Evolutionary conservation across 257 asterid genomes (phyloP), one percentile per base, ranked within the genome.

Genomic region (Nicotiana undulata): DNA sequence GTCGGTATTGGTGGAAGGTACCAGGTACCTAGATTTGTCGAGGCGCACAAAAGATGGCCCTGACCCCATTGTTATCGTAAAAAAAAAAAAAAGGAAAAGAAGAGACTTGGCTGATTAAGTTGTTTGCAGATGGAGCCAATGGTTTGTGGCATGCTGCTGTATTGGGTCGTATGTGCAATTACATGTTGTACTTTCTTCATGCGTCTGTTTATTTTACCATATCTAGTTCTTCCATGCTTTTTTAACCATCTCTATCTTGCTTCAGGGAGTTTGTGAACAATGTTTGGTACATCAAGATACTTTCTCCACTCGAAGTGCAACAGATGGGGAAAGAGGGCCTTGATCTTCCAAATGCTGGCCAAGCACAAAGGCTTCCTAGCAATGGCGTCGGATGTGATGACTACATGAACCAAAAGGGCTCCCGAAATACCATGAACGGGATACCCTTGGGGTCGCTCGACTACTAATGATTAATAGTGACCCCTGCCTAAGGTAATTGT

Each of bases 281-380:
- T 46, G 98, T 95, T 18, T 89, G 93, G 94, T 91, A 89, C 82
- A 93, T 95, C 92, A 95, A 93, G 92, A 95, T 95, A 75, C 92
- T 95, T 63, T 93, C 98, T 68, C 97, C 99, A 6, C 85, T 79
- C 17, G 97, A 95, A 87, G 98, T 93, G 90, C 98, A 93, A 81
- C 99, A 95, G 82, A 92, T 95, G 98, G 95, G 94, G 65, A 95
- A 90, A 88, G 95, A 88, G 10, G 95, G 97, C 67, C 90, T 91
- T 44, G 87, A 85, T 81, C 97, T 91, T 82, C 93, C 95, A 11
- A 87, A 86, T 80, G 82, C 92, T 5, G 87, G 65, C 86, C 83
- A 87, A 46, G 46, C 82, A 16, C 87, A 86, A 5, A 87, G 88
- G 70, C 88, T 88, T 85, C 86, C 91, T 1, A 64, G 81, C 77